Conservation (phyloP, 2,329 filamentous ascomycete species). For the Microcera coccophila region DNA sequence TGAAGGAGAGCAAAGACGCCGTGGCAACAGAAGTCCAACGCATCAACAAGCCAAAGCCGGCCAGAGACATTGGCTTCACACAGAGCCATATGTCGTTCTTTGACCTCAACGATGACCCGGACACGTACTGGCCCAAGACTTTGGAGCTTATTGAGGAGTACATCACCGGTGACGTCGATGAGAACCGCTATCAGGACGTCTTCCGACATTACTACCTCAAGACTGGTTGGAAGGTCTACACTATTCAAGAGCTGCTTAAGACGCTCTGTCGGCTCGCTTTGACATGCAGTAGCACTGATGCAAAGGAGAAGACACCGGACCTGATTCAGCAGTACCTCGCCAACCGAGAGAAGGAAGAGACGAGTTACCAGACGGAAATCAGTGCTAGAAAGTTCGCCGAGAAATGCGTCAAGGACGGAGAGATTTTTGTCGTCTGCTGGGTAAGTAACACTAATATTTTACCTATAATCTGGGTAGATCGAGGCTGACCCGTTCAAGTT, state of each 20-base stretch:
- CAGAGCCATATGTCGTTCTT: slow-evolving; percentile 80
- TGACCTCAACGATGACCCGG: slow-evolving; percentile 52
- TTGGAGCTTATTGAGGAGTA: slow-evolving; percentile 83
- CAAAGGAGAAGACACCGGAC: slow-evolving; percentile 89
- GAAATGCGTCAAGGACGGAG: slow-evolving; percentile 86
- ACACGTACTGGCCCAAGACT: slow-evolving; percentile 81
- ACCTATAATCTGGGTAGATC: slow-evolving; percentile 6
- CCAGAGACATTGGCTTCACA: slow-evolving; percentile 76
- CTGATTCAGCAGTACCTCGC: slow-evolving; percentile 83
- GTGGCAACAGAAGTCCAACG: slow-evolving; percentile 72
- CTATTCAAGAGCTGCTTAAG: slow-evolving; percentile 81
- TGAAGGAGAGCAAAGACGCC: slow-evolving; percentile 74
- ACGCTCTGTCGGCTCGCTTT: slow-evolving; percentile 77
- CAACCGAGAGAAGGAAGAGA: slow-evolving; percentile 77
- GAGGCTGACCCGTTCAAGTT: slow-evolving; percentile 49
- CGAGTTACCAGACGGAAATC: slow-evolving; percentile 85
- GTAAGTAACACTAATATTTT: slow-evolving; percentile 55
- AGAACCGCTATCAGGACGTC: slow-evolving; percentile 81
- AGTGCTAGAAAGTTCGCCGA: slow-evolving; percentile 88
- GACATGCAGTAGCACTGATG: slow-evolving; percentile 78
- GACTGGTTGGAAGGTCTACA: slow-evolving; percentile 90
- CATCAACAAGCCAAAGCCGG: slow-evolving; percentile 72
- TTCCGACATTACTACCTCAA: slow-evolving; percentile 88
- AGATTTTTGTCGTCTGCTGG: slow-evolving; percentile 85
- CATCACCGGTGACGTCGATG: slow-evolving; percentile 76